Evolutionary conservation across 2,329 filamentous ascomycete species (phyloP), one percentile per base, ranked within the genome.

Genomic region (Daldinia sp.): DNA sequence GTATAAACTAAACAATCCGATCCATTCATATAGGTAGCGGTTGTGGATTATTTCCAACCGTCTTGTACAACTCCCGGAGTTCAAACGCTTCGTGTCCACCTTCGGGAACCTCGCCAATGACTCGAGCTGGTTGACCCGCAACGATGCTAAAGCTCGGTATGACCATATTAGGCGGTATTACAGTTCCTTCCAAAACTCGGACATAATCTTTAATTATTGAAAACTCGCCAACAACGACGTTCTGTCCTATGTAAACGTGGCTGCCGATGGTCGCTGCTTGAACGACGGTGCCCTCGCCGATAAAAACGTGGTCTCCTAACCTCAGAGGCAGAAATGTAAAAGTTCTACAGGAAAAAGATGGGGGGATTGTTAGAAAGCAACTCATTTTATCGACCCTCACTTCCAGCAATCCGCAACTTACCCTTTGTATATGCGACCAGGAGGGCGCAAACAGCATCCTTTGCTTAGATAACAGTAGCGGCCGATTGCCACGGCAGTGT

Each of bases 171-270:
- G 92, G 85, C 1, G 96, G 92, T 5, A 99, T 88, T 3, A 98
- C 90, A 0, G 93, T 89, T 33, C 92, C 92, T 67, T 97, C 93
- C 72, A 98, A 82, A 44, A 99, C 89, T 79, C 92, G 91, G 54
- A 97, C 93, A 77, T 93, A 97, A 79, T 98, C 96, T 80, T 97
- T 98, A 77, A 98, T 88, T 68, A 98, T 95, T 56, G 91, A 92
- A 80, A 98, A 94, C 73, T 94, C 92, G 63, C 93, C 92, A 56
- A 99, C 85, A 0, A 92, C 90, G 70, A 90, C 93, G 58, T 90
- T 88, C 62, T 87, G 86, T 23, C 94, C 94, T 68, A 99, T 92
- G 78, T 93, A 89, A 15, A 98, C 94, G 81, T 98, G 93, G 73
- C 87, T 93, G 1, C 93, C 92, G 60, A 99, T 89, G 39, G 89